Conservation (phyloP, 2,329 filamentous ascomycete species). For the Pezicula radicicola region DNA sequence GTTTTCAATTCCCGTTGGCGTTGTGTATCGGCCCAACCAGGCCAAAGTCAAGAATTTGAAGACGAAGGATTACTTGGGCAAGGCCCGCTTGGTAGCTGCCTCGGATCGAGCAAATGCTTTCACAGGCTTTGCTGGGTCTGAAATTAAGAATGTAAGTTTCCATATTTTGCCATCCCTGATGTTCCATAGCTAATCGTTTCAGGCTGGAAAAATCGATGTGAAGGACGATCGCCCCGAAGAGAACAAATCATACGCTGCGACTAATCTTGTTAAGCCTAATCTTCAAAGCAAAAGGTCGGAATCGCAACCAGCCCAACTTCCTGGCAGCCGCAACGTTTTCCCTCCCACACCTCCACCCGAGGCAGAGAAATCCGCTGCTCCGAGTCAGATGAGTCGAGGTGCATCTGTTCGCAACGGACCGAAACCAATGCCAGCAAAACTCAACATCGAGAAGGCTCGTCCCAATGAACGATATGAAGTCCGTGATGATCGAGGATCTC, state of each 20-base stretch:
- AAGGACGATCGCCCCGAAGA: slow-evolving; percentile 80
- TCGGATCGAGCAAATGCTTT: slow-evolving; percentile 78
- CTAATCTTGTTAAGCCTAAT: slow-evolving; percentile 87
- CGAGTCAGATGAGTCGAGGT: slow-evolving; percentile 43
- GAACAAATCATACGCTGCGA: slow-evolving; percentile 86
- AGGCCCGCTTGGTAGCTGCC: slow-evolving; percentile 88
- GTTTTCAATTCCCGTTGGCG: slow-evolving; percentile 95
- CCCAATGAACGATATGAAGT: slow-evolving; percentile 38
- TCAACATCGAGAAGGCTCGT: slow-evolving; percentile 57
- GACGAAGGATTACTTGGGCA: slow-evolving; percentile 95
- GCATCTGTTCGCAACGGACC: slow-evolving; percentile 60
- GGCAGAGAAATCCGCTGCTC: slow-evolving; percentile 56
- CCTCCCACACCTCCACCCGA: slow-evolving; percentile 98
- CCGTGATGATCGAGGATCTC: slow-evolving; percentile 31
- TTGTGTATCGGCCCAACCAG: slow-evolving; percentile 92
- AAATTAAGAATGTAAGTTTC: slow-evolving; percentile 66
- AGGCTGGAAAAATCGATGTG: slow-evolving; percentile 51
- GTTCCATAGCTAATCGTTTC: slow-evolving; percentile 14
- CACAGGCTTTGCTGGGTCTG: slow-evolving; percentile 76
- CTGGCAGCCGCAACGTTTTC: slow-evolving; percentile 76
- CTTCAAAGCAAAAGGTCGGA: slow-evolving; percentile 64
- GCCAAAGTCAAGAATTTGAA: slow-evolving; percentile 98
- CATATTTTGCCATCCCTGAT: slow-evolving; percentile 1
- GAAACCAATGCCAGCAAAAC: slow-evolving; percentile 58
- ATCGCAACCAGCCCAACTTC: slow-evolving; percentile 77